Percentiles rank a stretch among this genome's conserved stretches.
phyloP scores from a whole-genome alignment of 495 filamentous ascomycete species.

The Daldinia loculata region DNA sequence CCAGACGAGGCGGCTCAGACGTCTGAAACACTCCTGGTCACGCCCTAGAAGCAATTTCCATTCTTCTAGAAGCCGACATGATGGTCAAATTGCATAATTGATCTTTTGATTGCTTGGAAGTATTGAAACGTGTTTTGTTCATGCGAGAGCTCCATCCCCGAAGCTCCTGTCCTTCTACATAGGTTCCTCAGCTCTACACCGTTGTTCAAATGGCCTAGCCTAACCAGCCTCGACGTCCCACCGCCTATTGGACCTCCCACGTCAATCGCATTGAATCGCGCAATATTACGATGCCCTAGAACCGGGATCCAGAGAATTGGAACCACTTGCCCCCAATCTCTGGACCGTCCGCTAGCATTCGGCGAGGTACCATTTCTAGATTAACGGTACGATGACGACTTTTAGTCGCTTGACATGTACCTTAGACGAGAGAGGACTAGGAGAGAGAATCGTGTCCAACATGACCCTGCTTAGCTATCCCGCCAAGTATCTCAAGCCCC shows the following conservation, averaged over 20 bases:
- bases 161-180: slow-evolving; percentile 36
- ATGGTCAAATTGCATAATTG: slow-evolving; percentile 59
- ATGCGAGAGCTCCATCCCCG: slow-evolving; percentile 52
- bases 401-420: slow-evolving; percentile 30
- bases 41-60: slow-evolving; percentile 53
- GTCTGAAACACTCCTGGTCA: slow-evolving; percentile 43
- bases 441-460: slow-evolving; percentile 3
- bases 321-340: slow-evolving; percentile 30
- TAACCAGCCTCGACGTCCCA: slow-evolving; percentile 42
- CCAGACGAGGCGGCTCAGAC: slow-evolving; percentile 37
- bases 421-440: slow-evolving; percentile 2
- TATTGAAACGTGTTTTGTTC: slow-evolving; percentile 58
- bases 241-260: slow-evolving; percentile 36
- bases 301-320: slow-evolving; percentile 44
- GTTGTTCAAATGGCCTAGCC: slow-evolving; percentile 41
- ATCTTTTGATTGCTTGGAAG: slow-evolving; percentile 60
- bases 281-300: slow-evolving; percentile 56
- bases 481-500: slow-evolving; percentile 31
- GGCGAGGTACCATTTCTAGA: slow-evolving; percentile 24
- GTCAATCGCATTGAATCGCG: slow-evolving; percentile 55
- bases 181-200: slow-evolving; percentile 22
- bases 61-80: slow-evolving; percentile 58
- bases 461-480: slow-evolving; percentile 29
- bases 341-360: slow-evolving; percentile 32
- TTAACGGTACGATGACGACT: slow-evolving; percentile 39